Base-by-base conservation (phyloP, 2,329 filamentous ascomycete genomes). In the Parastagonospora nodorum region DNA sequence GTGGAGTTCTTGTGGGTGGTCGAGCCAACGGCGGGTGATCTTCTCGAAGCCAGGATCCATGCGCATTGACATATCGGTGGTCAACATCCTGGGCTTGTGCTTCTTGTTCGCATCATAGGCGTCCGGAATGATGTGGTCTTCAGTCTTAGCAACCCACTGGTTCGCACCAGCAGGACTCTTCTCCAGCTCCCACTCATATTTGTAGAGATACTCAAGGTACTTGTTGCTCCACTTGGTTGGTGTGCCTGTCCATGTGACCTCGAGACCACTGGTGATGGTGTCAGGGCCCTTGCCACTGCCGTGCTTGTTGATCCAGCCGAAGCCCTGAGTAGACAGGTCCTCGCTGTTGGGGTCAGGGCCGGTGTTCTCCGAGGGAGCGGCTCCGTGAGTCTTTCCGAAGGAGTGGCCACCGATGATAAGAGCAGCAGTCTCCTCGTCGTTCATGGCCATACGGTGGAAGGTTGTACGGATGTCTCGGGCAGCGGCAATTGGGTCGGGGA, bases 361-460 rank as follows among this genome's bases (percentile, higher is more conserved):
- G 42, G 90, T 80, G 63, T 90, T 82, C 56, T 82, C 81, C 14
- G 80, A 75, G 12, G 84, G 77, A 49, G 76, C 88, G 29, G 89
- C 88, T 63, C 89, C 89, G 74, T 92, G 89, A 0, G 88, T 90
- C 83, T 92, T 92, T 65, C 89, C 89, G 63, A 92, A 90, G 24
- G 84, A 81, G 79, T 92, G 89, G 33, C 89, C 89, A 67, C 89
- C 89, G 33, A 86, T 86, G 68, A 92, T 92, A 39, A 92, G 77
- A 11, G 89, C 88, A 46, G 89, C 88, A 0, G 89, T 92, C 79
- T 92, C 89, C 75, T 89, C 85, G 68, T 92, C 88, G 68, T 89
- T 85, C 89, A 92, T 92, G 55, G 85, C 88, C 88, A 92, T 92
- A 71, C 88, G 88, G 57, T 80, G 80, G 62, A 92, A 92, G 14